phyloP scores from a whole-genome alignment of 805 yeast species.

The Tetrapisispora nanseiensis region DNA sequence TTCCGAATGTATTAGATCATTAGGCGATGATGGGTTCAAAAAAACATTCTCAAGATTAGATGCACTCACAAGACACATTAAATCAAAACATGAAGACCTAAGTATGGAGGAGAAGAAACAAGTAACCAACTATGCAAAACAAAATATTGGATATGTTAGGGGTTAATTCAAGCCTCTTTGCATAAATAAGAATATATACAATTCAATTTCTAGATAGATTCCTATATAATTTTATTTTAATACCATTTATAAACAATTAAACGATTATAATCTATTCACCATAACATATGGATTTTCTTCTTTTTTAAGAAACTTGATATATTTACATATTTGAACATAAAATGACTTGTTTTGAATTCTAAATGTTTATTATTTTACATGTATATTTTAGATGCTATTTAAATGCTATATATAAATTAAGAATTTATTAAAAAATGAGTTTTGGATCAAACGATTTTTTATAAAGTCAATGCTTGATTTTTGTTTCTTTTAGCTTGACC shows the following conservation, averaged over 20 bases:
- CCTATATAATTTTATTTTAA: not conserved
- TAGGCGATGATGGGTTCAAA: conserved; percentile 36
- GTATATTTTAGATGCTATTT: conserved; percentile 1
- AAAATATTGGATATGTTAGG: conserved; percentile 53
- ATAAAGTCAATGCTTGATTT: conserved; percentile 39
- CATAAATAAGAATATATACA: not conserved
- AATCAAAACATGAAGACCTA: conserved; percentile 68
- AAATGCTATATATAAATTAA: not conserved
- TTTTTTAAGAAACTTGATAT: too few relatives aligned
- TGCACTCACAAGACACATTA: conserved; percentile 86
- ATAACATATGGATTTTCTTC: too few relatives aligned
- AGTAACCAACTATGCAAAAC: conserved; percentile 66
- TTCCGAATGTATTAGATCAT: conserved; percentile 55
- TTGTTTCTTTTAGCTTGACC: conserved; percentile 90
- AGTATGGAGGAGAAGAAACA: conserved; percentile 51
- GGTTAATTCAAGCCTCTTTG: not conserved
- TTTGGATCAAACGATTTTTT: conserved; percentile 3
- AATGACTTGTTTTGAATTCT: not conserved
- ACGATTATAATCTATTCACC: too few relatives aligned
- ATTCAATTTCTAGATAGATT: conserved; percentile 1
- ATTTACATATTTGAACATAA: too few relatives aligned
- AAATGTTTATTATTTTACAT: not conserved
- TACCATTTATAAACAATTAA: not conserved
- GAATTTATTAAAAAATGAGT: not conserved
- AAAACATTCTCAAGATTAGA: conserved; percentile 90